Evolutionary conservation across 2,329 filamentous ascomycete species (phyloP).

Genomic region (Botrytis aclada): DNA sequence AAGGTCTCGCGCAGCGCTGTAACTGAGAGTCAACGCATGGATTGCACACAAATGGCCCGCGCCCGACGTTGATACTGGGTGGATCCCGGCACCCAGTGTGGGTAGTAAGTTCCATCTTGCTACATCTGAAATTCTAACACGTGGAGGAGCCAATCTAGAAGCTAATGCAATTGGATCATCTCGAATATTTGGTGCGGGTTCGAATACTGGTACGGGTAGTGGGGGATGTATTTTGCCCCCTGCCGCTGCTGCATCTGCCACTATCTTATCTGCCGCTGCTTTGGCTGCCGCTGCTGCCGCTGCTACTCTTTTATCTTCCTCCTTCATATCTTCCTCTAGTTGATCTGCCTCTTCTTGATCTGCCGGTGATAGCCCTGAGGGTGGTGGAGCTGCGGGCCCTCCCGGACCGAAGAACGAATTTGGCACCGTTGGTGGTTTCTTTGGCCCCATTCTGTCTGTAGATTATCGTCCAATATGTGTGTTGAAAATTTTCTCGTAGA

Average conservation of each 20-base stretch:
- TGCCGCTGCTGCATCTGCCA: no score
- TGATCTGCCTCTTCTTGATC: background rate
- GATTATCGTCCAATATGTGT: background rate
- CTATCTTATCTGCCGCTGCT: no score
- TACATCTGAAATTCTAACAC: no score
- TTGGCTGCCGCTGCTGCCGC: no score
- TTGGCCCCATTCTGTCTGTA: background rate
- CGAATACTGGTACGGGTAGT: background rate
- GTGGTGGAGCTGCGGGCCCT: background rate
- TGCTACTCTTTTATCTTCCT: background rate
- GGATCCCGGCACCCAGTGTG: background rate
- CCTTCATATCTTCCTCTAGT: background rate
- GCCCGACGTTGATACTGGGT: background rate
- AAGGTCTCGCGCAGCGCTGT: background rate
- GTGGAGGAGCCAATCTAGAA: background rate
- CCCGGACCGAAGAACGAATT: background rate
- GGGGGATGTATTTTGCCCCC: background rate
- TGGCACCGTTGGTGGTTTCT: background rate
- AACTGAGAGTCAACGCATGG: background rate
- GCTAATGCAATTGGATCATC: background rate
- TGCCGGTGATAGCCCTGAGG: background rate
- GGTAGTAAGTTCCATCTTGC: background rate
- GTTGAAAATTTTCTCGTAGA: background rate
- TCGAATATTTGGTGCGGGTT: background rate
- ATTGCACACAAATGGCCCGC: background rate